phyloP scores from a whole-genome alignment of 371 early-diverging fungal genomes.

The Scutellospora calospora region DNA sequence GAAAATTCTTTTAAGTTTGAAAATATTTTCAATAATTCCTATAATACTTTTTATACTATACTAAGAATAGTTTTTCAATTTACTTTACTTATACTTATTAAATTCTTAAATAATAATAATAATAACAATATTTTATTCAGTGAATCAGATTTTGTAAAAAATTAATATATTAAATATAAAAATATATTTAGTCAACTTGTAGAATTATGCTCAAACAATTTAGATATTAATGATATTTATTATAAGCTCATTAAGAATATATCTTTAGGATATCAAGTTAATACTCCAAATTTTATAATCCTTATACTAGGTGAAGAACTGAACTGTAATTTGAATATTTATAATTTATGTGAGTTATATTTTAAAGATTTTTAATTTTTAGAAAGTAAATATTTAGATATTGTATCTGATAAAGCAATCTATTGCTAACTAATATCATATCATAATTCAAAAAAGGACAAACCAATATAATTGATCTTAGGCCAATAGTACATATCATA shows the following conservation, averaged over 20 bases:
- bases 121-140: too few species aligned
- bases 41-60: not conserved
- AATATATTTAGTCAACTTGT: too few species aligned
- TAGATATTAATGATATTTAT: too few species aligned
- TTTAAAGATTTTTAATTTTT: not conserved
- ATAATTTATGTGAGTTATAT: not conserved
- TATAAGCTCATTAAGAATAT: too few species aligned
- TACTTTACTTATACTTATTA: not conserved
- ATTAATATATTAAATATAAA: too few species aligned
- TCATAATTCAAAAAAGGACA: not conserved
- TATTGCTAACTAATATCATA: not conserved
- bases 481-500: not conserved
- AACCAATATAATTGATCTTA: not conserved
- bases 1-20: conserved; percentile 1
- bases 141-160: too few species aligned
- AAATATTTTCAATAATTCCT: not conserved
- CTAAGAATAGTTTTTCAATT: conserved; percentile 15
- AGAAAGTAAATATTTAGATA: not conserved
- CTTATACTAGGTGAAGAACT: not conserved
- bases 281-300: conserved; percentile 22
- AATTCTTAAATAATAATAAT: too few species aligned
- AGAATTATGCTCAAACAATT: too few species aligned
- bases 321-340: not conserved
- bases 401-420: conserved; percentile 21
- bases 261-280: too few species aligned